These are phyloP conservation scores for Starmerella floricola DNA, from an alignment of 805 yeast species.

Conservation along the genomic window DNA sequence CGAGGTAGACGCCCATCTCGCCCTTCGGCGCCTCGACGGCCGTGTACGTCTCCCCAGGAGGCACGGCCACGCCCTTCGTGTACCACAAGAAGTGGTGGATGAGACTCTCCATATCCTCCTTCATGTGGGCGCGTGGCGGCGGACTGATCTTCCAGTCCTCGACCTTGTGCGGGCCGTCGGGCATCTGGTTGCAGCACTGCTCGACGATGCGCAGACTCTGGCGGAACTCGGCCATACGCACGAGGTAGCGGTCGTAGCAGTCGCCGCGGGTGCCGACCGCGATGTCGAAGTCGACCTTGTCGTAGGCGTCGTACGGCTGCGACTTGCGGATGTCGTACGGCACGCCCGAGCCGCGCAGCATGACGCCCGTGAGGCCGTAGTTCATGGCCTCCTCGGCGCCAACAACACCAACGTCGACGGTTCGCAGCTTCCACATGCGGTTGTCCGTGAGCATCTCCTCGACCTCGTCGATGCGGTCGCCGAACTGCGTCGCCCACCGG, in stretches of 20 bases:
- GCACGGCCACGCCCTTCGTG: constrained; percentile 81
- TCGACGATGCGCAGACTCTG: constrained; percentile 79
- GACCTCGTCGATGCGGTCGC: constrained; percentile 81
- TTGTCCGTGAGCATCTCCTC: constrained; percentile 83
- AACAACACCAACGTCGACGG: constrained; percentile 65
- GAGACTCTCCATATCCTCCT: constrained; percentile 84
- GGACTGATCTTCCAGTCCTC: constrained; percentile 80
- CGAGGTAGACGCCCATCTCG: constrained; percentile 84
- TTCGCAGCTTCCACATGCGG: constrained; percentile 85
- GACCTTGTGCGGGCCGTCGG: constrained; percentile 81
- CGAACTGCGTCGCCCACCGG: constrained; percentile 94
- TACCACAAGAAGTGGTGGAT: constrained; percentile 80
- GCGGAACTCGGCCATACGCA: constrained; percentile 86
- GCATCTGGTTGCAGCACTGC: constrained; percentile 85
- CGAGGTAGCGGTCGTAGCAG: constrained; percentile 79
- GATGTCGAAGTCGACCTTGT: constrained; percentile 70
- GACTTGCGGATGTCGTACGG: constrained; percentile 78
- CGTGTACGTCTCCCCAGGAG: constrained; percentile 82
- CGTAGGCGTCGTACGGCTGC: constrained; percentile 85
- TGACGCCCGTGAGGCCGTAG: constrained; percentile 71
- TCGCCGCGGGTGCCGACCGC: constrained; percentile 83
- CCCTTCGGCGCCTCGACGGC: constrained; percentile 93
- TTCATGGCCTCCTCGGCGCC: constrained; percentile 80
- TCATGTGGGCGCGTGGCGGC: constrained; percentile 72
- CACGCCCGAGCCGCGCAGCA: constrained; percentile 84